A percentile compares a stretch with the other conserved stretches of the same genome.
Conservation (phyloP, 768 basidiomycete genomes). For the Dioszegia aurantiaca region DNA sequence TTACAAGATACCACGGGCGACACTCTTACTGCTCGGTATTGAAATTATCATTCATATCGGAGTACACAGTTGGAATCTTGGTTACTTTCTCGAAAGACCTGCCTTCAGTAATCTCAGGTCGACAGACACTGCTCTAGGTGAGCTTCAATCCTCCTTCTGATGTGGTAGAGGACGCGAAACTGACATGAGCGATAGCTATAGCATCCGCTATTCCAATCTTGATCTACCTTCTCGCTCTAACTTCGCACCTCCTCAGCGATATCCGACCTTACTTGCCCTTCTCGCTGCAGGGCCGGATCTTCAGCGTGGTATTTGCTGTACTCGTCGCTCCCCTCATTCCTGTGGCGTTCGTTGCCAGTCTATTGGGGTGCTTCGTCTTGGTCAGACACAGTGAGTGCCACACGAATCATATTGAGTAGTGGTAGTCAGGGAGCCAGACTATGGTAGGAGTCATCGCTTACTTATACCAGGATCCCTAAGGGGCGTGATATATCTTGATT, state of each 20-base stretch:
- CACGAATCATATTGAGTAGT: not conserved
- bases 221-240: slow-evolving; percentile 15
- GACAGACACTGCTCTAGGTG: slow-evolving; percentile 25
- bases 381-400: slow-evolving; percentile 17
- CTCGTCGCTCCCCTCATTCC: slow-evolving; percentile 27
- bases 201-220: slow-evolving; percentile 18
- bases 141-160: not conserved
- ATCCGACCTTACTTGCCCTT: slow-evolving; percentile 11
- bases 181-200: slow-evolving; percentile 13
- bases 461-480: not conserved
- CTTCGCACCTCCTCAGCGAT: slow-evolving; percentile 17
- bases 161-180: not conserved
- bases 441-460: not conserved
- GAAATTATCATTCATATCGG: slow-evolving; percentile 18
- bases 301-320: slow-evolving; percentile 7
- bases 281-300: not conserved
- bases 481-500: not conserved
- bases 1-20: not conserved
- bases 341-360: slow-evolving; percentile 12
- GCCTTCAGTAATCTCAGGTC: not conserved
- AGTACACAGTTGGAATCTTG: slow-evolving; percentile 16
- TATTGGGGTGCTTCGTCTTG: slow-evolving; percentile 22
- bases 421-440: no score
- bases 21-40: slow-evolving; percentile 15
- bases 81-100: not conserved